phyloP scores from a whole-genome alignment of 1,139 yeast genomes.

The Yamadazyma kanchanaburiensis region DNA sequence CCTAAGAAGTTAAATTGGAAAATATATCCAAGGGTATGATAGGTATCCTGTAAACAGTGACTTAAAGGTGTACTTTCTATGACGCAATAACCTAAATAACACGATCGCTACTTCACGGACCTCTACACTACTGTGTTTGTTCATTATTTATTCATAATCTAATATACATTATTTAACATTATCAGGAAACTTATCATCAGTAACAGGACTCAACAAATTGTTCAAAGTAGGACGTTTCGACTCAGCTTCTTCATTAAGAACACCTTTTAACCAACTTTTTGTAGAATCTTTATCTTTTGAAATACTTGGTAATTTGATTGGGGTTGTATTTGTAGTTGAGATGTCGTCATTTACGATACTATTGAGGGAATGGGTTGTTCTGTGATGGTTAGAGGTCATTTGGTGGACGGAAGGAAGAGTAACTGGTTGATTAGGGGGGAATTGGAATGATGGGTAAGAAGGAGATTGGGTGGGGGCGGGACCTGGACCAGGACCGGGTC shows the following conservation, averaged over 20 bases:
- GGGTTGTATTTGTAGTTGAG: slow-evolving; percentile 7
- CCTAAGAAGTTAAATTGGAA: no score
- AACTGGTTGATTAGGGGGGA: slow-evolving; percentile 1
- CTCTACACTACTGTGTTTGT: no score
- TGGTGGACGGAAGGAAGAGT: slow-evolving; percentile 2
- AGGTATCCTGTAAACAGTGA: no score
- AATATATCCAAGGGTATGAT: no score
- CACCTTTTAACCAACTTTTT: slow-evolving; percentile 15
- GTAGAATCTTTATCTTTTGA: slow-evolving; percentile 6
- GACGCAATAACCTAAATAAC: no score
- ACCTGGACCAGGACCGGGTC: slow-evolving; percentile 1
- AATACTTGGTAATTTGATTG: slow-evolving; percentile 1
- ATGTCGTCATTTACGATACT: slow-evolving; percentile 9
- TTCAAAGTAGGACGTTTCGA: slow-evolving; percentile 33
- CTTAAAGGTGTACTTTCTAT: no score
- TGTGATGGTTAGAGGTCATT: slow-evolving; percentile 3
- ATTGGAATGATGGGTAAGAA: slow-evolving; percentile 1
- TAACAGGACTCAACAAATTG: slow-evolving; percentile 31
- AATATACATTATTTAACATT: slow-evolving; percentile 8
- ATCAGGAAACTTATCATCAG: slow-evolving; percentile 18
- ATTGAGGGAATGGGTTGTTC: slow-evolving; percentile 9
- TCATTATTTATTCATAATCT: slow-evolving; percentile 3
- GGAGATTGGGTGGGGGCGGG: slow-evolving; percentile 1
- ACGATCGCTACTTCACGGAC: not conserved
- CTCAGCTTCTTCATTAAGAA: slow-evolving; percentile 12